phyloP scores from a whole-genome alignment of 2,329 filamentous ascomycete species.

The Thelonectria olida region DNA sequence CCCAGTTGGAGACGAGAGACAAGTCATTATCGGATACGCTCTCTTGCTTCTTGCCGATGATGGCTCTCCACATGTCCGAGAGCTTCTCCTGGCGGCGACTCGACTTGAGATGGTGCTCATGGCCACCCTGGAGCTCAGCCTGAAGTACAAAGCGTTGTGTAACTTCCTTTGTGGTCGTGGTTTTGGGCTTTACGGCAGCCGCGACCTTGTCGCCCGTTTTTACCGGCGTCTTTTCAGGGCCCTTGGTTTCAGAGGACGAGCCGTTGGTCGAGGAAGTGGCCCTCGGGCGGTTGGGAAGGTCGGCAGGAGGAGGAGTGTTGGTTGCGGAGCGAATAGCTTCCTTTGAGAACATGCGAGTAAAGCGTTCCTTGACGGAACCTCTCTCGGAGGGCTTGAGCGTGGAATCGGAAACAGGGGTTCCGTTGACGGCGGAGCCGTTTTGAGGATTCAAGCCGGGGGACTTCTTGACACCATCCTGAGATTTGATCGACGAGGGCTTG shows the following conservation, averaged over 20 bases:
- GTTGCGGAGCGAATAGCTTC: constrained; percentile 51
- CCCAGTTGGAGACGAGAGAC: constrained; percentile 94
- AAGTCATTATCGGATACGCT: constrained; percentile 79
- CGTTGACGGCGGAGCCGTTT: constrained; percentile 48
- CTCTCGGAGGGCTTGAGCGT: constrained; percentile 55
- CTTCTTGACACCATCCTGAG: constrained; percentile 52
- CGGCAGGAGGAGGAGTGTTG: constrained; percentile 48
- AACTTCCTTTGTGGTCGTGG: constrained; percentile 45
- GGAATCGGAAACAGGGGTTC: constrained; percentile 31
- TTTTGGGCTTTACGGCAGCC: constrained; percentile 42
- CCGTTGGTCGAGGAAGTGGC: constrained; percentile 45
- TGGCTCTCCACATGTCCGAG: constrained; percentile 86
- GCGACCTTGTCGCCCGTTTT: constrained; percentile 41
- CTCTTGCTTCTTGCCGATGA: constrained; percentile 87
- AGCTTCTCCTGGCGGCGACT: constrained; percentile 94
- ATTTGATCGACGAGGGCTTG: constrained; percentile 60
- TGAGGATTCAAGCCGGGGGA: constrained; percentile 53
- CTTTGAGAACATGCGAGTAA: constrained; percentile 73
- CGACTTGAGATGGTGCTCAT: constrained; percentile 89
- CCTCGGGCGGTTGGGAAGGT: constrained; percentile 46
- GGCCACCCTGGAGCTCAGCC: constrained; percentile 69
- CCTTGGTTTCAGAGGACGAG: constrained; percentile 52
- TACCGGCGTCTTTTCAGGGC: constrained; percentile 28
- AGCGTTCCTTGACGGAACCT: constrained; percentile 69
- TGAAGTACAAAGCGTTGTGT: constrained; percentile 62